A percentile compares a stretch with the other conserved stretches of the same genome.
Conservation (phyloP, 257 asterid species). For the Handroanthus guayacan region DNA sequence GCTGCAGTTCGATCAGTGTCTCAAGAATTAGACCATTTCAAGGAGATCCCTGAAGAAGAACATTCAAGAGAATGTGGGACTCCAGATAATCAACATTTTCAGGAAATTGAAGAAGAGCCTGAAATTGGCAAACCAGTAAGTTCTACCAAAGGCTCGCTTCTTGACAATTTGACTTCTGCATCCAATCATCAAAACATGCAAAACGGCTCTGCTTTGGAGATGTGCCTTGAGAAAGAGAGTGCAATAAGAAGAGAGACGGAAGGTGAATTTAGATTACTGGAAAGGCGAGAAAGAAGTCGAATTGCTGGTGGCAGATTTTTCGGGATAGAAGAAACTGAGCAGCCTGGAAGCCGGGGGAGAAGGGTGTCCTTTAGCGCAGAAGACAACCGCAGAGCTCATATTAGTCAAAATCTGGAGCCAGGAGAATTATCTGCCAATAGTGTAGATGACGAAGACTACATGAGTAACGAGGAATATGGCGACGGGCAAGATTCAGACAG, state of each 20-base stretch:
- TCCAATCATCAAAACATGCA: conserved; percentile 43
- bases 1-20: conserved; percentile 90
- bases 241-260: conserved; percentile 97
- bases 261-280: conserved; percentile 90
- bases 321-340: conserved; percentile 88
- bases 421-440: conserved; percentile 67
- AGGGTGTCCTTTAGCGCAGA: conserved; percentile 91
- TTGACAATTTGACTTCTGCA: conserved; percentile 25
- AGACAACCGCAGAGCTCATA: conserved; percentile 55
- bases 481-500: conserved; percentile 82
- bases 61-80: conserved; percentile 47
- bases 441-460: conserved; percentile 77
- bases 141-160: conserved; percentile 39
- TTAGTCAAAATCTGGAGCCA: conserved; percentile 61
- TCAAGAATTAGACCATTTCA: conserved; percentile 75
- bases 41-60: conserved; percentile 69
- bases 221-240: conserved; percentile 77
- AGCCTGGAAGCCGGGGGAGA: conserved; percentile 76
- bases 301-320: conserved; percentile 81
- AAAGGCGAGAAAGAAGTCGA: conserved; percentile 86
- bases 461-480: conserved; percentile 72
- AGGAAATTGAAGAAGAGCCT: conserved; percentile 78
- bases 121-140: conserved; percentile 46
- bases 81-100: conserved; percentile 40
- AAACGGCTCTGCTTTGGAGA: conserved; percentile 61